Base-by-base conservation (phyloP, 208 protist species). In the Vickermania spadyakhi region DNA sequence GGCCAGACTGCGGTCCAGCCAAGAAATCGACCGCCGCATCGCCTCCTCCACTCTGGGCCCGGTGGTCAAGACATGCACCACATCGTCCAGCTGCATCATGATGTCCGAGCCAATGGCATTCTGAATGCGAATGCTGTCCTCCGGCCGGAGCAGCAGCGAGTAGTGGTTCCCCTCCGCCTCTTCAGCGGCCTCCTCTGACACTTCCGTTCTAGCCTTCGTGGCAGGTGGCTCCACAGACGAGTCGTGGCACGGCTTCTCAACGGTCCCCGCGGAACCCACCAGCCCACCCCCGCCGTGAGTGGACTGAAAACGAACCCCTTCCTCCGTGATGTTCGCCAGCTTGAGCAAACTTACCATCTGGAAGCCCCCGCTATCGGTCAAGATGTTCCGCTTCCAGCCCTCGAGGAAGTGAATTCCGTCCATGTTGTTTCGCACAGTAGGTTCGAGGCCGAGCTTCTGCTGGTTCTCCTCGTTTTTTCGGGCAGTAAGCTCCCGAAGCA, bases 21-120 rank as follows among this genome's bases (percentile, higher is more conserved):
- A 99, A 42, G 98, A 89, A 0, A 99, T 85, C 23, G 91, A 97
- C 22, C 98, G 84, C 49, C 86, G 63, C 70, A 94, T 96, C 18
- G 97, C 97, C 73, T 99, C 97, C 73, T 96, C 95, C 1, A 99
- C 89, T 1, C 97, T 74, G 0, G 87, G 89, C 0, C 93, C 77
- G 2, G 84, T 79, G 1, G 81, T 95, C n/a, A 89, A 69, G 3
- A 84, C 84, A 67, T 93, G 83, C 25, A 99, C 91, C 5, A 99
- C 97, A 71, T 99, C 98, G 70, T 99, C 98, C 0, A 99, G 79
- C 62, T 97, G 91, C 98, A 99, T 99, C 81, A 99, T 99, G 60
- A 99, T 99, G 72, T 99, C 98, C 3, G 92, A 86, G 13, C 98
- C 98, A 70, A 99, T 99, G 23, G 84, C 75, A 61, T 99, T 98